Base-by-base conservation (phyloP, 2,329 filamentous ascomycete species). In the Dendryphion nanum region DNA sequence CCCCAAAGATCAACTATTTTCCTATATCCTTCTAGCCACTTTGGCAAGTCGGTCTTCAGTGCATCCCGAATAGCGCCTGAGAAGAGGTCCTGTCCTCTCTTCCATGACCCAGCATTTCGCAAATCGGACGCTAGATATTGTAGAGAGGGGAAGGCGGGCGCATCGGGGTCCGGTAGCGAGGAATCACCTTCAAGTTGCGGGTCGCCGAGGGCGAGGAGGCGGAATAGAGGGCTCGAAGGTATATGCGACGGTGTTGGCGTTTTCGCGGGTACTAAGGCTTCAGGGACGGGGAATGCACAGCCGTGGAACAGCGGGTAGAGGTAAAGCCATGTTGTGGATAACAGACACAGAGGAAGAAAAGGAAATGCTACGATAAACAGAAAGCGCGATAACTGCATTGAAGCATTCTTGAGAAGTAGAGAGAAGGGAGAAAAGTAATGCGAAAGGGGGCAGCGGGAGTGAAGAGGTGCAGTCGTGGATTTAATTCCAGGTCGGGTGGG, bases 101-200 rank as follows among this genome's bases (percentile, higher is more conserved):
- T 15, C 15, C 44, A 42, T 5, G 43, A 45, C 12, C 38, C 40
- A 3, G 55, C 55, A 31, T 47, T 35, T 23, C 44, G 47, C n/a
- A 61, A 14, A 26, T 56, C 38, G 12, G 35, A 15, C 2, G 28
- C n/a, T 6, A 60, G 41, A 62, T 68, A 17, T 66, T 69, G 12
- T 67, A 65, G 28, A 65, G 64, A 43, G 59, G 68, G 62, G 71
- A 72, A 59, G 1, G 54, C 18, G n/a, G 45, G 55, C 12, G 51
- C 51, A 18, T 44, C 35, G 1, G 57, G 53, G 15, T 61, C 60
- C 1, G 83, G 85, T 18, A 96, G 83, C 5, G 87, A 89, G 2
- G 85, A 89, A 61, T 95, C 88, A 53, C 91, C 91, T 69, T 97
- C 91, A 37, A 97, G 79, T 64, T 97, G 91, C 4, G 91, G 91